These are phyloP conservation scores for Pouteria glomerata DNA, from an alignment of 148 eudicot genomes.

Conservation along the genomic window DNA sequence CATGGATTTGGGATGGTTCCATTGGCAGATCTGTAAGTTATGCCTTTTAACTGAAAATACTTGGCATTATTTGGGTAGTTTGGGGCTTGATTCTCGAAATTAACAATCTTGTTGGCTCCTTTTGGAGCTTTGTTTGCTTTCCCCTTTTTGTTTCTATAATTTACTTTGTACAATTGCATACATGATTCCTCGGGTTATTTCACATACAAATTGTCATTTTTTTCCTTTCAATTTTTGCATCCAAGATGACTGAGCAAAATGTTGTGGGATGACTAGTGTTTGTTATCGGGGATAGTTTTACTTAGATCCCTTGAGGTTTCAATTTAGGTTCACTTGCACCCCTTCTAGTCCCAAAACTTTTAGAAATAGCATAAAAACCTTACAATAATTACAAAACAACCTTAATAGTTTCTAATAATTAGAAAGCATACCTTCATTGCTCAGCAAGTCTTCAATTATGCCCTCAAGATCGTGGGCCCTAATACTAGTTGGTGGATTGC, in stretches of 20 bases:
- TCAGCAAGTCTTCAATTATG: too few relatives aligned
- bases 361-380: too few relatives aligned
- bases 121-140: background rate
- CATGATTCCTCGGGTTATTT: background rate
- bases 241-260: background rate
- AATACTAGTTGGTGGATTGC: too few relatives aligned
- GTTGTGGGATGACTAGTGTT: background rate
- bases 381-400: too few relatives aligned
- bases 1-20: slow-evolving; percentile 97
- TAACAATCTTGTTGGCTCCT: background rate
- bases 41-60: background rate
- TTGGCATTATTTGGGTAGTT: background rate
- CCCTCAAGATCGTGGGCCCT: too few relatives aligned
- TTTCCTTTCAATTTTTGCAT: too few relatives aligned
- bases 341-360: too few relatives aligned
- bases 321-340: too few relatives aligned
- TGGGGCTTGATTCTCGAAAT: background rate
- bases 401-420: too few relatives aligned
- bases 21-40: slow-evolving; percentile 88
- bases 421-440: too few relatives aligned
- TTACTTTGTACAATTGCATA: background rate
- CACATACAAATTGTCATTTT: background rate
- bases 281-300: background rate
- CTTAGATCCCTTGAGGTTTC: too few relatives aligned
- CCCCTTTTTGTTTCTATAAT: background rate